Base-by-base conservation (phyloP, 176 grass and related monocot genomes). In the Carex parvula region DNA sequence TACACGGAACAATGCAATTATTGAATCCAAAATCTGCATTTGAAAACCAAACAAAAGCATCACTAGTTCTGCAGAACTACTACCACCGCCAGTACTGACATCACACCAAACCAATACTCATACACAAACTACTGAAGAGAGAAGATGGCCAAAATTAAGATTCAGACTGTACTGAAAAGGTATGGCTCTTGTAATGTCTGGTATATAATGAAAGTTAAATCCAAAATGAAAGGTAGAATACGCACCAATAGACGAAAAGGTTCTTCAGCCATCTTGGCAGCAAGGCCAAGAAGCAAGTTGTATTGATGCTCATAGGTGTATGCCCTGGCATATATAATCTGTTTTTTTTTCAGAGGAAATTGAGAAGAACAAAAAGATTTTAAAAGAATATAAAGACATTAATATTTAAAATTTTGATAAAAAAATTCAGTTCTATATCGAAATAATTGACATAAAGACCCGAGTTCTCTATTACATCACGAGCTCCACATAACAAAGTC, bases 241-340 rank as follows among this genome's bases (percentile, higher is more conserved):
- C 35, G 0, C 17, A 83, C 81, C 18, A 83, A 20, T 4, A 83
- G 62, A 32, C 81, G 81, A 84, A 94, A 97, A 79, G 94, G 94
- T 80, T 94, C 92, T 91, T 94, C 94, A 46, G 94, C 85, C 92
- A 97, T 97, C 83, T 97, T 97, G 66, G 94, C 94, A 90, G 91
- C 92, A 62, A 98, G 87, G 68, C 91, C 95, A 66, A 98, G 83
- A 21, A 98, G 89, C 88, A 98, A 98, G 67, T 94, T 94, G 89
- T 91, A 87, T 62, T 93, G 89, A 80, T 98, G 95, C 86, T 98
- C 91, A 68, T 98, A 98, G 4, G 95, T 94, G 82, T 94, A 98
- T 70, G 95, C 92, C n/a, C 94, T 92, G 61, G 94, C 94, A 82
- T 94, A 98, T 90, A 94, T 91, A 77, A 98, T 97, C 90, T 97